Base-by-base conservation (phyloP, 148 eudicot genomes). In the Dianthus caryophyllus region DNA sequence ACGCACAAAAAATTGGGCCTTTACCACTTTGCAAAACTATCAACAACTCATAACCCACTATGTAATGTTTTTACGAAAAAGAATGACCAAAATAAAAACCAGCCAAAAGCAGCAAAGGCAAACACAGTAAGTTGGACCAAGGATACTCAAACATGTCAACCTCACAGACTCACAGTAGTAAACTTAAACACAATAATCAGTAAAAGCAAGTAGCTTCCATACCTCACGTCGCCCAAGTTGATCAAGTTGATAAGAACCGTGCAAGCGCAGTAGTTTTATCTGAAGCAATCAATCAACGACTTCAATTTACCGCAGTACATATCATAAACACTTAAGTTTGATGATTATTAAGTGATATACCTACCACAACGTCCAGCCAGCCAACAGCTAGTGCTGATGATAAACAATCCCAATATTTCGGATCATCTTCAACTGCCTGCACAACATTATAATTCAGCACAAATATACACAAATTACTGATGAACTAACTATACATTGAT, bases 181-280 rank as follows among this genome's bases (percentile, higher is more conserved):
- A 57, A 39, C 65, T 38, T 17, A 18, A 38, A 33, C 15, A 8
- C 12, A 27, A 47, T 36, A 61, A 18, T 15, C 30, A 25, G 38
- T 56, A 56, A 71, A 50, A n/a, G 43, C 51, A 39, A 64, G 11
- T 62, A 26, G 58, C 31, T 63, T 63, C 67, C 84, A 65, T 71
- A 90, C 98, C 97, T 94, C 98, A 67, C 97, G 98, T 62, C 69
- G 82, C 30, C 90, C 92, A 51, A 94, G 77, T 79, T 94, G 97
- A 70, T 94, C 89, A 67, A 84, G 81, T 77, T 81, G 81, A 77
- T 94, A 90, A 64, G 97, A 94, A 51, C 96, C 91, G 73, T 94
- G 98, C 75, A 94, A 79, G 39, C 92, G 96, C 74, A 94, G 75
- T 67, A 94, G 64, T 77, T 90, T 94, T 59, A 86, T 88, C 98